Evolutionary conservation across 73 alveolate species (phyloP), one percentile per base, ranked within the genome.

Genomic region (Paramecium sexaurelia): DNA sequence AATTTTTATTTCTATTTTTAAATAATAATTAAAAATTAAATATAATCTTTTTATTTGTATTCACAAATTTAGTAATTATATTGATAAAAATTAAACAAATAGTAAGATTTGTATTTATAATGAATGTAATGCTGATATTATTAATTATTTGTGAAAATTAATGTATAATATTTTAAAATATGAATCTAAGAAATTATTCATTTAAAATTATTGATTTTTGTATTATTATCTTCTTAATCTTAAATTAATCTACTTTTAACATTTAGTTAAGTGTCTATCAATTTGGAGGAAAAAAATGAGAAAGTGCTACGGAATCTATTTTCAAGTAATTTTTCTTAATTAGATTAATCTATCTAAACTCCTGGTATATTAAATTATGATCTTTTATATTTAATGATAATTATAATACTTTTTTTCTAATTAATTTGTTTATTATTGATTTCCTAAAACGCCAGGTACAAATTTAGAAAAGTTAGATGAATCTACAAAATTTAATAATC

Each of bases 301-400:
- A 35, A 35, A 35, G 41, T 35, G 41, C 41, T 35, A 35, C 41
- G 41, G 6, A 51, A 29, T 17, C 5, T 51, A 51, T 20, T 51
- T 51, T 51, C 22, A 5, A 20, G 27, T 51, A 51, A 4, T 7
- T 1, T 51, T 7, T 51, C 67, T 51, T 9, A 51, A 51, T 51
- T 51, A 17, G 32, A 6, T 51, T 51, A 51, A 17, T 51, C 67
- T 51, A 51, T 32, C 26, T 29, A 1, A 0, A 13, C 51, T 3
- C 47, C 83, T 22, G 83, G 83, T 6, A 61, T 61, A 61, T 61
- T 61, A 24, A 61, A 61, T 24, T 61, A 61, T 3, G 83, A 61
- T 61, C 83, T 61, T 47, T 5, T 15, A 11, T 47, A 2, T 1
- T 17, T 0, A 0, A 6, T 0, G 26, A 61, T 61, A 61, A 2